Percentiles rank a stretch among this genome's conserved stretches.
Conservation (phyloP, 225 moss, liverwort and hornwort species). For the Polytrichum commune region DNA sequence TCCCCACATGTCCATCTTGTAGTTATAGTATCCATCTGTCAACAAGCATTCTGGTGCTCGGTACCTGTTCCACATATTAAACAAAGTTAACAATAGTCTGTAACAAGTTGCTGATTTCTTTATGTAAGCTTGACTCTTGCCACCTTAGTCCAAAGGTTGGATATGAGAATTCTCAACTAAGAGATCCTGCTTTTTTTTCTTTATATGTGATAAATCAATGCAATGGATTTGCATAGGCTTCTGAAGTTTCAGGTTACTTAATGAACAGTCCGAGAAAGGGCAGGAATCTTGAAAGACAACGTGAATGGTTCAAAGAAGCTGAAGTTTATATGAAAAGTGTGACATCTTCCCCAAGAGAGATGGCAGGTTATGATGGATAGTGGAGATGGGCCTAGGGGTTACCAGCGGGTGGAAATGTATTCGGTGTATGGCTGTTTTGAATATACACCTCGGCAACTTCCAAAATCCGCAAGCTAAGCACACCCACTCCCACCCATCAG, state of each 20-base stretch:
- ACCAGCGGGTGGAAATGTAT: slow-evolving; percentile 99
- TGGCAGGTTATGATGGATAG: not conserved
- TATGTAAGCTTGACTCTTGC: too few relatives aligned
- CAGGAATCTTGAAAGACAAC: too few relatives aligned
- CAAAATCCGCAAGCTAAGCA: slow-evolving; percentile 89
- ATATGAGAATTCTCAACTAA: not conserved
- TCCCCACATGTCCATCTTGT: slow-evolving; percentile 99
- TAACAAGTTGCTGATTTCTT: too few relatives aligned
- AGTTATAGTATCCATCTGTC: slow-evolving; percentile 96
- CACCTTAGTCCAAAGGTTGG: not conserved
- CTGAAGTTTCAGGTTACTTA: too few relatives aligned
- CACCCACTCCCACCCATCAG: slow-evolving; percentile 12
- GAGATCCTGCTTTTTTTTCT: too few relatives aligned
- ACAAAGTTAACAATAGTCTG: slow-evolving; percentile 1
- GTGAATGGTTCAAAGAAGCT: too few relatives aligned
- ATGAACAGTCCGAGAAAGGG: too few relatives aligned
- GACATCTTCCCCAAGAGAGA: not conserved
- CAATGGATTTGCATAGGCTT: too few relatives aligned
- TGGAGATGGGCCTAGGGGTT: not conserved
- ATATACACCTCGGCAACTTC: slow-evolving; percentile 95
- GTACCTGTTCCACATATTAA: slow-evolving; percentile 53
- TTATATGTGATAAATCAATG: too few relatives aligned
- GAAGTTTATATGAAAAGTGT: too few relatives aligned
- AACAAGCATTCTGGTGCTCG: slow-evolving; percentile 96
- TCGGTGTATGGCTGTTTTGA: slow-evolving; percentile 98